Evolutionary conservation across 495 filamentous ascomycete genomes (phyloP).

Genomic region (Aspergillus cavernicola): DNA sequence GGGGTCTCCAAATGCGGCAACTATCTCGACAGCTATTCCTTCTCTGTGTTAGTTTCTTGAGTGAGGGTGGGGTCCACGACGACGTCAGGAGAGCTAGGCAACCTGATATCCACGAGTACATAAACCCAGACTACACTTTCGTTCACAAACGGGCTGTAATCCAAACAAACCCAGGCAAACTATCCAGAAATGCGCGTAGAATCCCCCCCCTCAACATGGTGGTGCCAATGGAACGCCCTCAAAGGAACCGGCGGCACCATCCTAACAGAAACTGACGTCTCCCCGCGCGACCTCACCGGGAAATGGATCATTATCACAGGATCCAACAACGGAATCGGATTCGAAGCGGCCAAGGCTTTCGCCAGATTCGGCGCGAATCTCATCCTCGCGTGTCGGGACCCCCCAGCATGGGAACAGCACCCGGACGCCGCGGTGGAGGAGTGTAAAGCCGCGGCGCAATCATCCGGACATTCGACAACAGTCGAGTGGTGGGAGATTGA

Average conservation of each 20-base stretch:
- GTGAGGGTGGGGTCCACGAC: too few relatives aligned
- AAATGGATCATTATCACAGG: slow-evolving; percentile 36
- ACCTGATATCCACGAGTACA: too few relatives aligned
- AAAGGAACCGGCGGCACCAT: neutral
- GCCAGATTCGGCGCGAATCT: slow-evolving; percentile 25
- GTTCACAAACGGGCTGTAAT: too few relatives aligned
- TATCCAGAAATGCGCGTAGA: neutral
- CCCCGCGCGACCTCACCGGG: slow-evolving; percentile 13
- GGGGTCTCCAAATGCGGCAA: too few relatives aligned
- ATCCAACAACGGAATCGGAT: slow-evolving; percentile 31
- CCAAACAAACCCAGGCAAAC: too few relatives aligned
- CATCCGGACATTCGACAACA: slow-evolving; percentile 22
- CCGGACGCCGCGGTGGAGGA: slow-evolving; percentile 17
- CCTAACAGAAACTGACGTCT: neutral
- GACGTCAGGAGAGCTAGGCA: too few relatives aligned
- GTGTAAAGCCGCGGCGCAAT: slow-evolving; percentile 13
- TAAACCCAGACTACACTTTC: too few relatives aligned
- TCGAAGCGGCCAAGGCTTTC: slow-evolving; percentile 27
- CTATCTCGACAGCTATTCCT: too few relatives aligned
- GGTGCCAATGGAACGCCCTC: neutral
- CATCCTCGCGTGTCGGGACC: slow-evolving; percentile 29
- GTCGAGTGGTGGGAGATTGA: slow-evolving; percentile 52
- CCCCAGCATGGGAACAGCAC: slow-evolving; percentile 21
- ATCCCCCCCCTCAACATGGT: neutral
- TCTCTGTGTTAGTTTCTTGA: too few relatives aligned